Conservation (phyloP, 495 filamentous ascomycete species). For the Jackrogersella minutella region DNA sequence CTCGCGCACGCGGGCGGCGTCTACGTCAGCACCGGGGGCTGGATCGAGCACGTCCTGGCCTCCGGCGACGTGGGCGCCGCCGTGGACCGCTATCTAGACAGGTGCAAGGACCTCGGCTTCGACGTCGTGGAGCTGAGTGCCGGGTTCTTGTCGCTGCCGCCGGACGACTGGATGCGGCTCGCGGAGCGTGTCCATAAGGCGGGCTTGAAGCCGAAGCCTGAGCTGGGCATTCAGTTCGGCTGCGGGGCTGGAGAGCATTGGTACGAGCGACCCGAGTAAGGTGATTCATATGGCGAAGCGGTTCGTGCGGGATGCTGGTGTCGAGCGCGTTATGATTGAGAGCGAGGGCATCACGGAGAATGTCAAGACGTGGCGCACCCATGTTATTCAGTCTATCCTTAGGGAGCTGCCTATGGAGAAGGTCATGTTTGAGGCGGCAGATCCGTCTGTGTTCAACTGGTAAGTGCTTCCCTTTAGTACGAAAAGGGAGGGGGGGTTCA, state of each 20-base stretch:
- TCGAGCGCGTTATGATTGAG: conserved; percentile 68
- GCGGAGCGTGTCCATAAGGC: conserved; percentile 61
- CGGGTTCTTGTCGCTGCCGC: conserved; percentile 63
- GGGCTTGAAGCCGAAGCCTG: conserved; percentile 65
- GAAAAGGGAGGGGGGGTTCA: not conserved
- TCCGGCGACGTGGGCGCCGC: conserved; percentile 53
- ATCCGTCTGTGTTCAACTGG: conserved; percentile 66
- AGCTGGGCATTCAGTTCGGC: conserved; percentile 68
- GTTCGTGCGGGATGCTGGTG: conserved; percentile 61
- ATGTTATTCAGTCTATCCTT: conserved; percentile 64
- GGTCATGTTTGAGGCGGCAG: conserved; percentile 70
- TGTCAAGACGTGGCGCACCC: conserved; percentile 63
- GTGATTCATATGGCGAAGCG: conserved; percentile 59
- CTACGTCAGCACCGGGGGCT: conserved; percentile 66
- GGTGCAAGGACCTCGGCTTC: conserved; percentile 63
- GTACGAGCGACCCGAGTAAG: conserved; percentile 61
- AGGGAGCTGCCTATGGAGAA: conserved; percentile 61
- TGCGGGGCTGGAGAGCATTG: conserved; percentile 57
- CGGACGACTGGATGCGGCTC: conserved; percentile 65
- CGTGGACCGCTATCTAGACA: conserved; percentile 61
- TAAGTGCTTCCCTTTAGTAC: conserved; percentile 40
- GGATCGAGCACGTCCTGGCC: conserved; percentile 64
- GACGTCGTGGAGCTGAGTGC: conserved; percentile 64
- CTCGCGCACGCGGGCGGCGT: conserved; percentile 61
- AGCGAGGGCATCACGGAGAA: conserved; percentile 71